phyloP scores from a whole-genome alignment of 2,329 filamentous ascomycete genomes.

The Akanthomyces lecanii region DNA sequence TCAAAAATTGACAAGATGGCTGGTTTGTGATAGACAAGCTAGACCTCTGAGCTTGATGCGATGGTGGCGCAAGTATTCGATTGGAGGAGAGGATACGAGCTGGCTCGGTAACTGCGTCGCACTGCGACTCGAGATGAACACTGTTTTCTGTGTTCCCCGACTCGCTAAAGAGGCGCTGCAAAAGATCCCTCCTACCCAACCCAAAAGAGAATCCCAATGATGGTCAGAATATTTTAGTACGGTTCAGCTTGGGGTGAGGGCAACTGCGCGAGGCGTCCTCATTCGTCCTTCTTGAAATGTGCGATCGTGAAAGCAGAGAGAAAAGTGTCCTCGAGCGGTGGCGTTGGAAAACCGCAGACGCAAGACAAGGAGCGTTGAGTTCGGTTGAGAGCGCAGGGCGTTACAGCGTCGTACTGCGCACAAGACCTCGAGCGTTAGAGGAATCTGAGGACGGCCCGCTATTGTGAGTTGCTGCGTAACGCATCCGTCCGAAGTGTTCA shows the following conservation, averaged over 20 bases:
- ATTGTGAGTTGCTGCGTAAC: slow-evolving; percentile 11
- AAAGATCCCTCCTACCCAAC: slow-evolving; percentile 11
- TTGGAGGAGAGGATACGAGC: slow-evolving; percentile 12
- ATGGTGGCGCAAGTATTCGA: neutral
- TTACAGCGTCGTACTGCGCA: neutral
- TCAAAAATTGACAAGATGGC: neutral
- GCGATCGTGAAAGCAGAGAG: neutral
- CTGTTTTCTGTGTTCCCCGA: slow-evolving; percentile 2
- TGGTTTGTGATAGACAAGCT: slow-evolving; percentile 1
- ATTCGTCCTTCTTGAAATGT: neutral
- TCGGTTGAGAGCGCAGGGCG: neutral
- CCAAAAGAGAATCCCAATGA: slow-evolving; percentile 3
- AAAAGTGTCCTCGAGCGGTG: neutral
- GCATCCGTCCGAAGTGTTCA: slow-evolving; percentile 6
- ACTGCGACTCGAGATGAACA: slow-evolving; percentile 6
- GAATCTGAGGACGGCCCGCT: slow-evolving; percentile 2
- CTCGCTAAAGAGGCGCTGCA: neutral
- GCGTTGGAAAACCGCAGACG: neutral
- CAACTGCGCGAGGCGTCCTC: neutral
- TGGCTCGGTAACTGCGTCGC: slow-evolving; percentile 9
- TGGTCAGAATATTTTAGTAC: neutral
- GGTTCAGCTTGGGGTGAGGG: neutral
- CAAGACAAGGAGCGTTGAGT: neutral
- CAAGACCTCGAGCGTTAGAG: neutral
- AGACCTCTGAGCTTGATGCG: neutral